Evolutionary conservation across 2,329 filamentous ascomycete genomes (phyloP).

Genomic region (Zopfia rhizophila): DNA sequence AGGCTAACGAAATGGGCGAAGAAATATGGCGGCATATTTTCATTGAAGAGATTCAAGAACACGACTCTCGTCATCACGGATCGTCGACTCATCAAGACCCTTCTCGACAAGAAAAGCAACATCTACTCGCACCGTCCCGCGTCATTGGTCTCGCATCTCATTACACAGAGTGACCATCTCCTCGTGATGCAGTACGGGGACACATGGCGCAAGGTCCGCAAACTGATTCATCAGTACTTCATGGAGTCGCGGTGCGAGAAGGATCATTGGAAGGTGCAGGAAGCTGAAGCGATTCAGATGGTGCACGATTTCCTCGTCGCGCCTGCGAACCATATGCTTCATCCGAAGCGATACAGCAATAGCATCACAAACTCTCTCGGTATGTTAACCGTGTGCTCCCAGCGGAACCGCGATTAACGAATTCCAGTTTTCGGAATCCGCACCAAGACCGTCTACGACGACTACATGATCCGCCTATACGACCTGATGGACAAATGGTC

Average conservation of each 20-base stretch:
- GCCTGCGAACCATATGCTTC: conserved; percentile 58
- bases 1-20: conserved; percentile 15
- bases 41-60: conserved; percentile 16
- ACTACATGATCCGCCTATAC: conserved; percentile 53
- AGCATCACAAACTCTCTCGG: conserved; percentile 60
- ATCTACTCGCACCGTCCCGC: conserved; percentile 19
- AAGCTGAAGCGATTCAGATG: conserved; percentile 63
- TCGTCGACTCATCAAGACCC: conserved; percentile 11
- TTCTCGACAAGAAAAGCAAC: conserved; percentile 17
- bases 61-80: conserved; percentile 20
- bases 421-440: conserved; percentile 26
- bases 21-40: conserved; percentile 22
- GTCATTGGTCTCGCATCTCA: conserved; percentile 37
- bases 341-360: conserved; percentile 61
- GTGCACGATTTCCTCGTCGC: conserved; percentile 55
- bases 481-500: conserved; percentile 55
- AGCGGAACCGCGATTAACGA: no score
- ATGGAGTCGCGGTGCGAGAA: conserved; percentile 59
- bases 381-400: conserved; percentile 4
- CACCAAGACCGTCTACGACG: conserved; percentile 12
- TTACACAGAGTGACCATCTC: conserved; percentile 60
- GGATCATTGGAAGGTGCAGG: conserved; percentile 53
- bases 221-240: conserved; percentile 58
- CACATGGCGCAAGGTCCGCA: conserved; percentile 59
- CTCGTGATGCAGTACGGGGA: conserved; percentile 60